Percentiles rank a stretch among this genome's conserved stretches.
Evolutionary conservation across 805 yeast species (phyloP).

Genomic region (Candida takata): DNA sequence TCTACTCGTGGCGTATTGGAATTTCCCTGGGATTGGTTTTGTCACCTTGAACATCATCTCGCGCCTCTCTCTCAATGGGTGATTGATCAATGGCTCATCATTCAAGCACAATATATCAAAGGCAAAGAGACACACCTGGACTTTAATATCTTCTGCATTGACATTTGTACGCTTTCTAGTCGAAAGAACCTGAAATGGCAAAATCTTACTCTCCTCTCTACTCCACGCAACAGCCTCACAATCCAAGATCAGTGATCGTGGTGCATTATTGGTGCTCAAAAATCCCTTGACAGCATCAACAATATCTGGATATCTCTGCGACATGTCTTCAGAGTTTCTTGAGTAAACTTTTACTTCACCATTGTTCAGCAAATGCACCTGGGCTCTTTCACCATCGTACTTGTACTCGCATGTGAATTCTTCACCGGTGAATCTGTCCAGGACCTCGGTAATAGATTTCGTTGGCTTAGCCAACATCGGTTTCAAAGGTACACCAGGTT

Average conservation of each 20-base stretch:
- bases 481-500: constrained; percentile 91
- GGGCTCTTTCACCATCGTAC: constrained; percentile 97
- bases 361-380: constrained; percentile 65
- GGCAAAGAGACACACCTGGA: constrained; percentile 86
- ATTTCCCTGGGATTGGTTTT: constrained; percentile 61
- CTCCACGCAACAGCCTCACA: constrained; percentile 99
- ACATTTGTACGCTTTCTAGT: constrained; percentile 95
- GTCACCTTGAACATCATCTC: constrained; percentile 49
- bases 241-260: constrained; percentile 67
- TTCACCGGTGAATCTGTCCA: constrained; percentile 80
- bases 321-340: constrained; percentile 95
- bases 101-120: constrained; percentile 79
- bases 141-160: constrained; percentile 77
- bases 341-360: constrained; percentile 77
- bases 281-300: constrained; percentile 60
- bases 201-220: constrained; percentile 60
- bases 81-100: constrained; percentile 61
- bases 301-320: constrained; percentile 90
- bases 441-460: constrained; percentile 83
- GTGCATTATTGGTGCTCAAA: constrained; percentile 26
- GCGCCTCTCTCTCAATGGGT: constrained; percentile 67
- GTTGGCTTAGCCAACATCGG: constrained; percentile 99
- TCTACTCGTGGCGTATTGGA: constrained; percentile 70
- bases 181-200: constrained; percentile 89
- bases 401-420: constrained; percentile 93